A percentile compares a stretch with the other conserved stretches of the same genome.
These are phyloP conservation scores for Rhodotorula toruloides DNA, from an alignment of 768 basidiomycete species.

Conservation along the genomic window DNA sequence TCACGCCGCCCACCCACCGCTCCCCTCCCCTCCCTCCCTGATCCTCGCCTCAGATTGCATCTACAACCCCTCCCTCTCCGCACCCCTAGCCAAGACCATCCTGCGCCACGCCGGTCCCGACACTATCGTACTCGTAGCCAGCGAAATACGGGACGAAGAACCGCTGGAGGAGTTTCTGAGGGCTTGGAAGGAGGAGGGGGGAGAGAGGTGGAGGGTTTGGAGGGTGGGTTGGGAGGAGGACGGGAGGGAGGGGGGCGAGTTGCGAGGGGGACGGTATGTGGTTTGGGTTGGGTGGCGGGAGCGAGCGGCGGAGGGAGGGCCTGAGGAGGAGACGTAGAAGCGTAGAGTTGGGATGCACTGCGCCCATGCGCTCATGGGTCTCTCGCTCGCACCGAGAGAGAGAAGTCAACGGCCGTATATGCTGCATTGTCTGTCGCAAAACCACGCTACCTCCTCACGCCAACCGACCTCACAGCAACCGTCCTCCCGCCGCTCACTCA, in stretches of 20 bases:
- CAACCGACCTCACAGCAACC: no score
- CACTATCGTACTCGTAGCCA: conserved; percentile 18
- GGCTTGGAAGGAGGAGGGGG: conserved; percentile 1
- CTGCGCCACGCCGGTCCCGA: neutral
- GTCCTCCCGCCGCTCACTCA: neutral
- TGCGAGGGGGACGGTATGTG: neutral
- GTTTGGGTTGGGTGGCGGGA: neutral
- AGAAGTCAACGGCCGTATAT: no score
- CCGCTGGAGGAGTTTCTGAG: conserved; percentile 14
- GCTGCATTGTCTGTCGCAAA: no score
- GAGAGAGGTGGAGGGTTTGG: neutral
- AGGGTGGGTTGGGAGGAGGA: conserved; percentile 1
- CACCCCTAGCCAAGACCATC: conserved; percentile 20
- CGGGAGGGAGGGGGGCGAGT: neutral
- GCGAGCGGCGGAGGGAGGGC: neutral
- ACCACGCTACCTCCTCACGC: no score
- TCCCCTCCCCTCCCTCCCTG: neutral
- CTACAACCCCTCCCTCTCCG: conserved; percentile 26
- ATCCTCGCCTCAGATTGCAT: conserved; percentile 33
- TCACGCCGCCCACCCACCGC: neutral
- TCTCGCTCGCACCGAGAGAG: no score
- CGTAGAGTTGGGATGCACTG: no score
- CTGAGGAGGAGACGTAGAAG: no score
- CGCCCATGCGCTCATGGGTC: no score
- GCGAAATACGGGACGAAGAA: neutral